Percentiles rank a stretch among this genome's conserved stretches.
Conservation (phyloP, 495 filamentous ascomycete species). For the Talaromyces liani region DNA sequence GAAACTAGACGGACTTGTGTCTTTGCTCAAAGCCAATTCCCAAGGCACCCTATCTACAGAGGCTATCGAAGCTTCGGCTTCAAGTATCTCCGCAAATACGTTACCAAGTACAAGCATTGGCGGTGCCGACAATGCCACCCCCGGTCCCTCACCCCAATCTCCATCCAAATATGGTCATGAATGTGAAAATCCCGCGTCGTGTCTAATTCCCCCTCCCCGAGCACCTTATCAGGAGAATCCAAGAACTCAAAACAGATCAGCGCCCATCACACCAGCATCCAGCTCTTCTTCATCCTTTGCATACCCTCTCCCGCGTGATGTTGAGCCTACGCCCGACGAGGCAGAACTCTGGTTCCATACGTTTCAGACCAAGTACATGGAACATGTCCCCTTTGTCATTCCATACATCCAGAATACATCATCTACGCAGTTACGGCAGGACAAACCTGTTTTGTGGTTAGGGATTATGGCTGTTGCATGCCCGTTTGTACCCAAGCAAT, state of each 20-base stretch:
- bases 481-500: conserved; percentile 22
- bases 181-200: background rate
- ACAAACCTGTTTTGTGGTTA: conserved; percentile 40
- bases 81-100: background rate
- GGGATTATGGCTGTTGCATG: conserved; percentile 37
- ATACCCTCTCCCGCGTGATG: conserved; percentile 12
- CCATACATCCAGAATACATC: conserved; percentile 28
- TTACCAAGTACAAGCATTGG: background rate
- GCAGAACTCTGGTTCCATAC: conserved; percentile 25
- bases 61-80: background rate
- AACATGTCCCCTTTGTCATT: conserved; percentile 28
- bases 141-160: background rate
- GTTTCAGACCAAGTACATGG: conserved; percentile 11
- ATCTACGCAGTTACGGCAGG: conserved; percentile 23
- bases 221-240: background rate
- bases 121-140: background rate
- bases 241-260: background rate
- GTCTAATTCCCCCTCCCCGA: background rate
- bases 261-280: background rate
- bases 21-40: conserved; percentile 22
- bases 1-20: conserved; percentile 40
- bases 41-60: background rate
- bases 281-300: conserved; percentile 15
- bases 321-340: conserved; percentile 18
- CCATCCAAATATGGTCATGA: background rate